These are phyloP conservation scores for Smittium mucronatum DNA, from an alignment of 371 early-diverging fungal species.

Conservation along the genomic window DNA sequence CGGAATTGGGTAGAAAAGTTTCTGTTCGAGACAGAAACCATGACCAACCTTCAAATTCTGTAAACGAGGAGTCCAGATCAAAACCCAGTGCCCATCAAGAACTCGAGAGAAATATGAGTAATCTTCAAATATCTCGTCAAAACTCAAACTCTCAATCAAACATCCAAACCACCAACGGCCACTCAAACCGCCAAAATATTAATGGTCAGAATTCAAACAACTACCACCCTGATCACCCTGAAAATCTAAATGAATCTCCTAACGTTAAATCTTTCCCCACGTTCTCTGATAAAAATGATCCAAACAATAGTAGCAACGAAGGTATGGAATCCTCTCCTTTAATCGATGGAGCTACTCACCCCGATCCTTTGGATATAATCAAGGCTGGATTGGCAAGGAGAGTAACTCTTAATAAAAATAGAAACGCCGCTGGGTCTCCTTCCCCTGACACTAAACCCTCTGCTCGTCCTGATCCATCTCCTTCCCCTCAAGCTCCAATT, in stretches of 20 bases:
- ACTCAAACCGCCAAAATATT: too few species aligned
- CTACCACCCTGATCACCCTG: too few species aligned
- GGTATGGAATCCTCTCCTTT: too few species aligned
- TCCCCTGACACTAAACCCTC: not conserved
- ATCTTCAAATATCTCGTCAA: too few species aligned
- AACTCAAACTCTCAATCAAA: not conserved
- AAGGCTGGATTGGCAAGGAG: constrained; percentile 30
- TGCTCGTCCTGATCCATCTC: not conserved
- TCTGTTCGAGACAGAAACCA: not conserved
- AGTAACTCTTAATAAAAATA: constrained; percentile 31
- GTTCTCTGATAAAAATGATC: not conserved
- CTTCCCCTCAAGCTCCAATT: not conserved
- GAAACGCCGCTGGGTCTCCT: constrained; percentile 14
- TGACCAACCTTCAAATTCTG: not conserved
- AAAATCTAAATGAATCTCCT: too few species aligned
- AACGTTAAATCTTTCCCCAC: not conserved
- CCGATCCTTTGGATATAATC: constrained; percentile 33
- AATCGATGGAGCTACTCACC: not conserved
- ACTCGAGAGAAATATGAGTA: too few species aligned
- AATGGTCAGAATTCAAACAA: too few species aligned
- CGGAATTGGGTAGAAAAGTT: not conserved
- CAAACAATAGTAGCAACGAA: not conserved
- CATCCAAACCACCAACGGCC: not conserved
- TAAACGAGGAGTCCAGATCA: constrained; percentile 8
- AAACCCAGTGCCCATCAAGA: not conserved